Percentiles rank a stretch among this genome's conserved stretches.
Evolutionary conservation across 2,329 filamentous ascomycete genomes (phyloP).

Genomic region (Paramyrothecium sp.): DNA sequence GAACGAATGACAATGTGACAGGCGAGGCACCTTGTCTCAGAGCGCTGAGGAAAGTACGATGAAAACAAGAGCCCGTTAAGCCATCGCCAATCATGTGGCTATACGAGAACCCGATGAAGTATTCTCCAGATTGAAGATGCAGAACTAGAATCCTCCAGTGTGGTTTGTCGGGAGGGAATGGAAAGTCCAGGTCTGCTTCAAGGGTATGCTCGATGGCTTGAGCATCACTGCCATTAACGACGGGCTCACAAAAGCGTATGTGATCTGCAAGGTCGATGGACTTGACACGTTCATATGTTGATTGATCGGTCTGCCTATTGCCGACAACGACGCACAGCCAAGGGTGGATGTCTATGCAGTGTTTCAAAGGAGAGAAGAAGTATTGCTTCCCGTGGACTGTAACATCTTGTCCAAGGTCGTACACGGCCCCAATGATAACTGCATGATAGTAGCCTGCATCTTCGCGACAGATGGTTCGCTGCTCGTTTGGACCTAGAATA

Average conservation of each 20-base stretch:
- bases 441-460: slow-evolving; percentile 18
- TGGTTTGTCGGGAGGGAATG: slow-evolving; percentile 13
- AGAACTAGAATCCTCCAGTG: slow-evolving; percentile 19
- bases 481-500: slow-evolving; percentile 19
- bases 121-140: slow-evolving; percentile 7
- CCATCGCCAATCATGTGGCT: slow-evolving; percentile 22
- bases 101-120: slow-evolving; percentile 17
- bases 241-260: slow-evolving; percentile 8
- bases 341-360: slow-evolving; percentile 15
- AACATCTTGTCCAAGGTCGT: slow-evolving; percentile 7
- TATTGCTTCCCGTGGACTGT: slow-evolving; percentile 6
- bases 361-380: slow-evolving; percentile 13
- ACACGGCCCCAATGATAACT: slow-evolving; percentile 17
- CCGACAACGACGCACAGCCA: slow-evolving; percentile 16
- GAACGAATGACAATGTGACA: neutral
- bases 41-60: slow-evolving; percentile 16
- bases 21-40: neutral
- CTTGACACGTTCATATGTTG: slow-evolving; percentile 15
- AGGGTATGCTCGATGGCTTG: slow-evolving; percentile 10
- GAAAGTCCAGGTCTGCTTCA: slow-evolving; percentile 10
- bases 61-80: slow-evolving; percentile 15
- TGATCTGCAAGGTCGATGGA: slow-evolving; percentile 15
- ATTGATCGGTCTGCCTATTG: slow-evolving; percentile 15
- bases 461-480: slow-evolving; percentile 17
- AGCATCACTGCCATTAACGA: neutral